Conservation (phyloP, 768 basidiomycete species). For the Phaffia tasmanica region DNA sequence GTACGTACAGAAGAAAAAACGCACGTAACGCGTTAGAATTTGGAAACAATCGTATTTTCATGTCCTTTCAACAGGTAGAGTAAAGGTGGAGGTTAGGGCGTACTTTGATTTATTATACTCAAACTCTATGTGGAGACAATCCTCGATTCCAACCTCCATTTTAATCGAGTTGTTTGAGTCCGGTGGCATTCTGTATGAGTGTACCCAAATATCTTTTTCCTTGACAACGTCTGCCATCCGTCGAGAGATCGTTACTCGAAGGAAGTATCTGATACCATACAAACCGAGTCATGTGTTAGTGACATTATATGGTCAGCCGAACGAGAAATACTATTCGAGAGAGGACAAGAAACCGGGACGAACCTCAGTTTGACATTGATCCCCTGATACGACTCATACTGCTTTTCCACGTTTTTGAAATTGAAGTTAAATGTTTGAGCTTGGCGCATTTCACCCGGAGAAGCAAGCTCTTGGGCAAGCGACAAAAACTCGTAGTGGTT, state of each 20-base stretch:
- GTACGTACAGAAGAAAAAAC: not conserved
- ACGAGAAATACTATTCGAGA: not conserved
- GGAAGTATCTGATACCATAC: conserved; percentile 58
- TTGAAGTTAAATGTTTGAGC: conserved; percentile 93
- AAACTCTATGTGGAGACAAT: conserved; percentile 96
- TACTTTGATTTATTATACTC: conserved; percentile 99
- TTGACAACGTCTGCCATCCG: conserved; percentile 86
- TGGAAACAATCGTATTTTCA: not conserved
- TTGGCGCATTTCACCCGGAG: conserved; percentile 92
- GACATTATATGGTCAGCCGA: not conserved
- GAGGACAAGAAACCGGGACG: conserved; percentile 31
- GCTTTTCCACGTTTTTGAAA: conserved; percentile 99
- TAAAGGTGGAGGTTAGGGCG: conserved; percentile 34
- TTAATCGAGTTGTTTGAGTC: conserved; percentile 97
- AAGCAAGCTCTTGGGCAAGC: conserved; percentile 83
- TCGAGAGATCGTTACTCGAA: conserved; percentile 80
- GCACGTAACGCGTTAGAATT: not conserved
- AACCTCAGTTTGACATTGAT: conserved; percentile 96
- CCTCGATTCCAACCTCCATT: conserved; percentile 99
- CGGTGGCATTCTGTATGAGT: conserved; percentile 96
- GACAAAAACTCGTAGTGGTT: conserved; percentile 98
- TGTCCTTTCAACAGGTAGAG: not conserved
- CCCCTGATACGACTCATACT: conserved; percentile 93
- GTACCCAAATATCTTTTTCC: conserved; percentile 93
- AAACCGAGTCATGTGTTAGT: not conserved